A percentile compares a stretch with the other conserved stretches of the same genome.
Conservation (phyloP, 2,329 filamentous ascomycete genomes). For the Verruconis gallopava region DNA sequence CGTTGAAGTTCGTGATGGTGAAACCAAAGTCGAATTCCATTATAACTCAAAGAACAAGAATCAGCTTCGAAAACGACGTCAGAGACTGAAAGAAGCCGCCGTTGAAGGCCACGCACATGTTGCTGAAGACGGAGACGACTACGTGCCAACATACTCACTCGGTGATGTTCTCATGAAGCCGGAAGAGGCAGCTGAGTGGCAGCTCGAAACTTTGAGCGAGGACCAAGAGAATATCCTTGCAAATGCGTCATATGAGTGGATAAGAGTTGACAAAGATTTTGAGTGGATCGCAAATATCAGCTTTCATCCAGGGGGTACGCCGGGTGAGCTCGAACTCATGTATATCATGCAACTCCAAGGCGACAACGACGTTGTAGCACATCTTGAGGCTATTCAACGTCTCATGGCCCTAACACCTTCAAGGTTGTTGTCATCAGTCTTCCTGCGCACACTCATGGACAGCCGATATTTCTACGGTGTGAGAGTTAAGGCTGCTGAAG, state of each 20-base stretch:
- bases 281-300: constrained; percentile 90
- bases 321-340: constrained; percentile 70
- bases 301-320: constrained; percentile 44
- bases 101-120: constrained; percentile 45
- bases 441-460: constrained; percentile 83
- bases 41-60: constrained; percentile 99
- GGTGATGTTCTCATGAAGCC: constrained; percentile 78
- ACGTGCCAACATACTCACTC: constrained; percentile 79
- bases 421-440: constrained; percentile 74
- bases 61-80: constrained; percentile 71
- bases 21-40: constrained; percentile 80
- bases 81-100: constrained; percentile 62
- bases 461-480: constrained; percentile 88
- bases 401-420: constrained; percentile 56
- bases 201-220: constrained; percentile 74
- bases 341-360: constrained; percentile 95
- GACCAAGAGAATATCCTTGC: constrained; percentile 88
- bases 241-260: constrained; percentile 96
- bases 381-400: constrained; percentile 58
- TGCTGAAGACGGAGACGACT: constrained; percentile 53
- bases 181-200: constrained; percentile 75
- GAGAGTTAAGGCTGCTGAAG: constrained; percentile 68
- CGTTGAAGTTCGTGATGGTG: constrained; percentile 80
- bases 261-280: constrained; percentile 93
- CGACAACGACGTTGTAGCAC: constrained; percentile 90